Evolutionary conservation across 441 rosid genomes (phyloP), one percentile per base, ranked within the genome.

Genomic region (Populus trichocarpa): DNA sequence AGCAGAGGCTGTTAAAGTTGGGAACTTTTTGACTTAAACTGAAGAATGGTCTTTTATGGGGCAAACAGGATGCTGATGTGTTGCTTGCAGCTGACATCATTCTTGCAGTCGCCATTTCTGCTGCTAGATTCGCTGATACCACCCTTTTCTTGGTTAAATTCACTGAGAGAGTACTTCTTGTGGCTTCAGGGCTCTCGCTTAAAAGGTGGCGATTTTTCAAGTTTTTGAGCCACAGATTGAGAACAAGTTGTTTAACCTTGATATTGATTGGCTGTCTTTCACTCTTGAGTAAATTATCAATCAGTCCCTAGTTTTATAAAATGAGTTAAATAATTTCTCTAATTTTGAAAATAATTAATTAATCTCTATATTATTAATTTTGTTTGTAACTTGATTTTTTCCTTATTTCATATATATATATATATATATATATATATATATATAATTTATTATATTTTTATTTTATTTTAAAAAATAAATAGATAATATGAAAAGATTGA

Each of bases 11-110:
- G 8, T 38, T 71, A 64, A 80, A 63, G 57, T 7, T 77, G 40
- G 86, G 66, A 30, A 3, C 25, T 68, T 65, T 83, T 73, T 53
- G 77, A 73, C 71, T 81, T 0, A 86, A 77, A 75, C 63, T 1
- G 61, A 86, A 79, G 53, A 87, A 79, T 18, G 89, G 84, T 72
- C 83, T 73, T 68, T 81, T 88, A 57, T 84, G 72, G 53, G 88
- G 88, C 72, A 90, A 80, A 79, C 89, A 84, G 0, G 90, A 79
- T 35, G 94, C 63, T 0, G 83, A 70, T 53, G 89, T 71, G 80
- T 82, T 82, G 71, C 78, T 80, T 1, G 74, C 36, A 11, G 76
- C 72, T 18, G 85, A 79, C 88, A 85, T 87, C 74, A 79, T 76
- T 79, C 79, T 82, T 2, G 77, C 83, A 74, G 85, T 81, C 73